Evolutionary conservation across 2,329 filamentous ascomycete genomes (phyloP), one percentile per base, ranked within the genome.

Genomic region (Trichoderma sp.): DNA sequence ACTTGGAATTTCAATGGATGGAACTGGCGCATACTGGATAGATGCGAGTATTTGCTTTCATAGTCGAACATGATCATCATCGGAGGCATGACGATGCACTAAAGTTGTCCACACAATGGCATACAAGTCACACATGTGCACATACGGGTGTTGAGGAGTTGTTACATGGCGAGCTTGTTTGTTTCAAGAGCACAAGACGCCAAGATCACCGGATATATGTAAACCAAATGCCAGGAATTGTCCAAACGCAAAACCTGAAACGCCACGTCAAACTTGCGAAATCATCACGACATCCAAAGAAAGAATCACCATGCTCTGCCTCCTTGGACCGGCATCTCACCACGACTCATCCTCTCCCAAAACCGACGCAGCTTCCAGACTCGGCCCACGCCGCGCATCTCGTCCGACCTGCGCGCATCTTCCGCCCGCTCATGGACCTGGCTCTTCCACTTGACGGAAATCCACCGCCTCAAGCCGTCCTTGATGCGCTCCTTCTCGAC

Each of bases 401-500:
- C 84, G 67, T 86, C 81, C 74, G 78, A 79, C 66, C 71, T 73
- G 67, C 75, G 78, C 26, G 83, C 75, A 62, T 78, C 76, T 71
- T 86, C 80, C 69, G 80, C 79, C 52, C 79, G 76, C 72, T 82
- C 78, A 63, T 75, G 76, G 3, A 86, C 83, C 74, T 85, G 80
- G 21, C 83, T 77, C 47, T 75, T 78, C 83, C 83, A 86, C 28
- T 84, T 83, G n/a, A 74, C 78, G 34, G 83, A 88, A 2, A 91
- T 81, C 87, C 88, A 91, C 14, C 82, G 80, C 44, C 88, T 78
- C 67, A 92, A 75, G 17, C 82, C 82, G 71, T 91, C 88, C 73
- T 90, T 91, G 50, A 91, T 80, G 66, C 81, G 81, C 77, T 91
- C 88, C 69, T 83, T 83, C 77, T 91, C 89, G 17, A 91, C 81